Conservation (phyloP, 176 grass and related monocot genomes). For the Lolium perenne region DNA sequence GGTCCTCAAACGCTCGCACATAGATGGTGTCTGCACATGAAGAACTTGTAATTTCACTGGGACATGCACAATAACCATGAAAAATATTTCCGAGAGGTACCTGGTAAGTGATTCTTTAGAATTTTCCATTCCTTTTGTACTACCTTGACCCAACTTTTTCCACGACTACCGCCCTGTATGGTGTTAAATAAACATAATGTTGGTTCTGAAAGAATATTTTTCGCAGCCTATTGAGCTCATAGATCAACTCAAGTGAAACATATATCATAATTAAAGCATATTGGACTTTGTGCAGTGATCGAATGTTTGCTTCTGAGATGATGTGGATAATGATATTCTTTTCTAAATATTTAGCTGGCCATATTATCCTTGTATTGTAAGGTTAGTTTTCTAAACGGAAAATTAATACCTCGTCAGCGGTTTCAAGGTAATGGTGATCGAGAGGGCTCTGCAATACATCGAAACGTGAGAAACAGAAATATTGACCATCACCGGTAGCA, state of each 20-base stretch:
- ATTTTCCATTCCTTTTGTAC: slow-evolving; percentile 39
- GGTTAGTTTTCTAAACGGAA: no score
- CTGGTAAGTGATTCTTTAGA: background rate
- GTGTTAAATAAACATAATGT: no score
- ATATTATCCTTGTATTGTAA: no score
- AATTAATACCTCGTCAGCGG: background rate
- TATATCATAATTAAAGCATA: no score
- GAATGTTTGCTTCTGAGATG: no score
- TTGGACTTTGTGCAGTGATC: no score
- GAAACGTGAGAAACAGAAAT: background rate
- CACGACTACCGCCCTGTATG: background rate
- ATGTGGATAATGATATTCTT: background rate
- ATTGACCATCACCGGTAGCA: background rate
- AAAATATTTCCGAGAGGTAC: background rate
- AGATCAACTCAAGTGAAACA: no score
- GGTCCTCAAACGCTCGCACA: background rate
- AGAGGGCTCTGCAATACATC: background rate
- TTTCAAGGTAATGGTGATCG: background rate
- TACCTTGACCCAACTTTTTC: background rate
- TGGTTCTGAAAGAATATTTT: background rate
- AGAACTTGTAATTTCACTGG: background rate
- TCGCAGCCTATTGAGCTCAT: no score
- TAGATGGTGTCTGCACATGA: slow-evolving; percentile 15
- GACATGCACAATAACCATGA: background rate
- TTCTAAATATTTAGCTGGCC: background rate